Conservation (phyloP, 2,329 filamentous ascomycete species). For the Decorospora gaudefroyi region DNA sequence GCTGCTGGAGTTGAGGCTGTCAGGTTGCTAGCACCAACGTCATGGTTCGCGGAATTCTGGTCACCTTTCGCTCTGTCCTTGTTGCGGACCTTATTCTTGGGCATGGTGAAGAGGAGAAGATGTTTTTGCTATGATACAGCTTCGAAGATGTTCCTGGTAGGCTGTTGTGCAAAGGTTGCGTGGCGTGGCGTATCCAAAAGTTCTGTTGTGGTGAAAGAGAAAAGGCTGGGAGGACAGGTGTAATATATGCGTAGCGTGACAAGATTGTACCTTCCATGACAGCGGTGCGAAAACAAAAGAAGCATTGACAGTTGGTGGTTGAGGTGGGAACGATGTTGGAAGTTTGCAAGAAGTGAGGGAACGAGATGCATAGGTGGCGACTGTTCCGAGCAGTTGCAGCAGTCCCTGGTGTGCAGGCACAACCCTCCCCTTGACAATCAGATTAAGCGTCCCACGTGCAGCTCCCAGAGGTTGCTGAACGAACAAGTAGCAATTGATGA, state of each 20-base stretch:
- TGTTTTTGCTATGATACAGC: slow-evolving; percentile 30
- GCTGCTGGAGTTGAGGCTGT: neutral
- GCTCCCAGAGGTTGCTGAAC: too few species aligned
- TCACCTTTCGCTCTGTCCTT: slow-evolving; percentile 8
- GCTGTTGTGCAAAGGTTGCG: slow-evolving; percentile 29
- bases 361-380: neutral
- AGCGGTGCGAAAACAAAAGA: neutral
- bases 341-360: slow-evolving; percentile 1
- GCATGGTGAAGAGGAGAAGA: slow-evolving; percentile 27
- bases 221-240: neutral
- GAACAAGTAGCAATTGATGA: neutral
- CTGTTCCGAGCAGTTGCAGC: slow-evolving; percentile 9
- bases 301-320: neutral
- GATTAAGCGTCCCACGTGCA: too few species aligned
- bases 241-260: neutral
- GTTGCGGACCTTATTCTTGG: slow-evolving; percentile 14
- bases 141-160: slow-evolving; percentile 29
- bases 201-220: slow-evolving; percentile 13
- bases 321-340: neutral
- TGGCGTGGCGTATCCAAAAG: slow-evolving; percentile 16
- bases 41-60: neutral
- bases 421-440: neutral
- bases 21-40: neutral
- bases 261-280: slow-evolving; percentile 16
- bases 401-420: neutral